phyloP scores from a whole-genome alignment of 2,329 filamentous ascomycete genomes.

The Arachnopeziza araneosa region DNA sequence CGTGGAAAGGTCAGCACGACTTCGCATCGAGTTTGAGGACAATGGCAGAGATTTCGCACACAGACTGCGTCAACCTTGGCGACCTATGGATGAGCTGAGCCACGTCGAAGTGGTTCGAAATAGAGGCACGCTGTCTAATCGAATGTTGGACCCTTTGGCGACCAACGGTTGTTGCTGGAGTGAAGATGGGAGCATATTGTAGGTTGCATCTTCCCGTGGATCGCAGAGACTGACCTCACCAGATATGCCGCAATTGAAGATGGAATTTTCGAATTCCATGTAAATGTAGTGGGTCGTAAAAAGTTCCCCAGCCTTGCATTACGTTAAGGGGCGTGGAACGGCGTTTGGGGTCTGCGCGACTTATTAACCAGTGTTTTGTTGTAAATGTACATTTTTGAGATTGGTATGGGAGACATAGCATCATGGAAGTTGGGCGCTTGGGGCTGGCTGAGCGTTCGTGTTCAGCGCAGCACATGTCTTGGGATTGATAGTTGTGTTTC shows the following conservation, averaged over 20 bases:
- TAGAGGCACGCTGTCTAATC: slow-evolving; percentile 25
- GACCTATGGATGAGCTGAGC: slow-evolving; percentile 16
- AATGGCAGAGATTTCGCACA: slow-evolving; percentile 30
- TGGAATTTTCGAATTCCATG: slow-evolving; percentile 68
- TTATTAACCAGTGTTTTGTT: background rate
- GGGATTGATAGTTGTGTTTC: background rate
- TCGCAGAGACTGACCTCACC: background rate
- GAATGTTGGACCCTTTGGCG: slow-evolving; percentile 34
- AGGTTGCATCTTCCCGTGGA: slow-evolving; percentile 30
- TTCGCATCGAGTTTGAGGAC: slow-evolving; percentile 25
- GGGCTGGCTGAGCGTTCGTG: background rate
- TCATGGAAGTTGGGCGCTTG: background rate
- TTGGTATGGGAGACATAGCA: background rate
- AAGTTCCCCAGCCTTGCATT: slow-evolving; percentile 49
- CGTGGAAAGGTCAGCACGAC: slow-evolving; percentile 18
- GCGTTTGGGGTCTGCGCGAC: slow-evolving; percentile 1
- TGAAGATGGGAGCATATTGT: slow-evolving; percentile 54
- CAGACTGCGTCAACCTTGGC: slow-evolving; percentile 25
- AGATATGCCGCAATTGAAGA: slow-evolving; percentile 63
- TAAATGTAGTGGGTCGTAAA: slow-evolving; percentile 59
- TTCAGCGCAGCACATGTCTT: background rate
- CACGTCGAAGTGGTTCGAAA: slow-evolving; percentile 17
- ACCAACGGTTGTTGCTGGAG: slow-evolving; percentile 57
- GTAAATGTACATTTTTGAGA: background rate
- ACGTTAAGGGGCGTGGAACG: slow-evolving; percentile 34